Evolutionary conservation across 306 rosid species (phyloP), one percentile per base, ranked within the genome.

Genomic region (Vicia sativa): DNA sequence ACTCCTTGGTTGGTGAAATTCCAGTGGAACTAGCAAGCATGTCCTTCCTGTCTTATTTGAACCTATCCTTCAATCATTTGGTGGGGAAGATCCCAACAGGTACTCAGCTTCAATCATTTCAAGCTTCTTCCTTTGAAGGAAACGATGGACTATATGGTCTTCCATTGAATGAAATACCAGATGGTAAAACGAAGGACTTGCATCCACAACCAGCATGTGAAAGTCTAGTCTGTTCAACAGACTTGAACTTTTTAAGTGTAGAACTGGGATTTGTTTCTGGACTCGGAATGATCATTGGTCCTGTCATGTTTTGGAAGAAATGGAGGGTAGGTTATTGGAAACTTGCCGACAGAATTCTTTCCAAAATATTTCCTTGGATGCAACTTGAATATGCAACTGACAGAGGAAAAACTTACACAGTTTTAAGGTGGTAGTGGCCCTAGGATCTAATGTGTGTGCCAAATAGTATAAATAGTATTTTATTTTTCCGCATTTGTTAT

Each of bases 51-150:
- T 14, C 49, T 6, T 29, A 13, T 9, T 2, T 84, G 15, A 37
- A 83, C 12, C 58, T 84, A 4, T 84, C 83, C 1, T 74, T 18
- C 13, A 80, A 83, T 71, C 58, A 63, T 28, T 2, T 84, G 38
- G 59, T 9, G 1, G 83, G 85, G 2, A 50, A 0, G 28, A 80
- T 84, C 9, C 85, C 88, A 2, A 11, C 1, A 0, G 64, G 46
- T 13, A 35, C 48, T 1, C 81, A 80, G n/a, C 3, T 77, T 23
- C 53, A 48, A 1, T 10, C 84, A 43, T 79, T 82, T 38, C 23
- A 4, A 16, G 15, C n/a, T 58, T 60, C 15, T 72, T 55, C 67
- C 3, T 77, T 55, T 13, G 19, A 11, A 14, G 83, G 75, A 0
- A 80, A 80, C 39, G 13, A 29, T 2, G 79, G 54, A 2, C 43